Base-by-base conservation (phyloP, 176 grass and related monocot species). In the Canna indica region DNA sequence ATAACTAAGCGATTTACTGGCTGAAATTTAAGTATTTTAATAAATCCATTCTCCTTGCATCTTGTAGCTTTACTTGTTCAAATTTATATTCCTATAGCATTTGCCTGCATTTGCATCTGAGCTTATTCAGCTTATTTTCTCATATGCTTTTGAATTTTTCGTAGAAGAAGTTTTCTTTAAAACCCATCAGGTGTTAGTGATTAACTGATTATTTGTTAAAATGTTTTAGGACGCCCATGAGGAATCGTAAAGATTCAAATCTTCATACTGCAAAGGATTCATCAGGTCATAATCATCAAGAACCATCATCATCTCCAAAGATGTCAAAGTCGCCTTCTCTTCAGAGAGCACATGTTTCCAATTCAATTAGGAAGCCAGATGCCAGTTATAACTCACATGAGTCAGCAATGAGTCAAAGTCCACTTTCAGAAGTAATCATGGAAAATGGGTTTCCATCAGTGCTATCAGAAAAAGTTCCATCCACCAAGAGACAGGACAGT, bases 271-370 rank as follows among this genome's bases (percentile, higher is more conserved):
- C 93, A 24, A 77, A 45, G 76, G 90, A 93, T 32, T 7, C 63
- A 34, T 84, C 81, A 6, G 64, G 81, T 52, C 85, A 83, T 22
- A 83, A 73, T 65, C 77, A 87, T 67, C 89, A 99, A 83, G 94
- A 99, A 28, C n/a, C n/a, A n/a, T 71, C 87, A 4, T 87, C 89
- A n/a, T 99, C 90, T 82, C 95, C 95, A 36, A 90, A 90, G 75
- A 90, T 99, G 95, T 36, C 84, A 77, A 99, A 99, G 85, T 93
- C 95, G 59, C 86, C 90, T 47, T 99, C 95, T 79, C 84, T 99
- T 77, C 95, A 99, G 67, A 85, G 76, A 80, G 75, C 79, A 68
- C 84, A 90, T 85, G 86, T 80, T 65, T 69, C 84, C 75, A 84
- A 90, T 85, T 70, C 83, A 44, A 77, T 87, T 83, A 70, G 77